phyloP scores from a whole-genome alignment of 1,139 yeast genomes.

The Candida albicans region DNA sequence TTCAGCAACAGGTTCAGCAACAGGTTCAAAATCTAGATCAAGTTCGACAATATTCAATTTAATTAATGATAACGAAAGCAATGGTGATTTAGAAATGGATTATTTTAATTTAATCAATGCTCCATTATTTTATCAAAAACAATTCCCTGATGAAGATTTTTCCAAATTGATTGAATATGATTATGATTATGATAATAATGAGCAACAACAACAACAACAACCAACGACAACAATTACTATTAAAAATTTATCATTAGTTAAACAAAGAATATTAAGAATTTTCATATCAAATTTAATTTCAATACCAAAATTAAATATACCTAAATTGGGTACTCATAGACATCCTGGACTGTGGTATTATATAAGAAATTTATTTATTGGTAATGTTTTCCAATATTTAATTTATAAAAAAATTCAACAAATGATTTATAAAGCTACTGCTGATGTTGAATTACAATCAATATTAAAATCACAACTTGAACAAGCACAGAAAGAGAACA shows the following conservation, averaged over 20 bases:
- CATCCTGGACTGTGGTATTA: constrained; percentile 48
- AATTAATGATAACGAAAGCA: no score
- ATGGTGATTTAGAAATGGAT: constrained; percentile 19
- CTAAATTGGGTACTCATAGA: constrained; percentile 39
- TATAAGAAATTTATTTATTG: constrained; percentile 40
- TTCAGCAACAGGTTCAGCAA: not conserved
- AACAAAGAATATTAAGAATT: constrained; percentile 23
- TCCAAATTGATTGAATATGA: constrained; percentile 23
- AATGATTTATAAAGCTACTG: constrained; percentile 16
- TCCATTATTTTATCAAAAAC: constrained; percentile 29
- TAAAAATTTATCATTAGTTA: constrained; percentile 20
- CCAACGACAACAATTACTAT: constrained; percentile 14
- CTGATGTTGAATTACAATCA: constrained; percentile 11
- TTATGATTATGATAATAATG: constrained; percentile 5
- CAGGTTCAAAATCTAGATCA: no score
- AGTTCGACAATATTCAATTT: no score
- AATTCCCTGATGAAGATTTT: constrained; percentile 36
- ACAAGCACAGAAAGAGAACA: not conserved
- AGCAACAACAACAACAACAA: not conserved
- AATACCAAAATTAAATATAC: constrained; percentile 36
- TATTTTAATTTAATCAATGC: constrained; percentile 31
- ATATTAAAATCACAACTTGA: constrained; percentile 7
- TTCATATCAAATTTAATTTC: constrained; percentile 30
- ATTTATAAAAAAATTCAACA: constrained; percentile 35
- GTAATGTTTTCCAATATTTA: constrained; percentile 39